These are phyloP conservation scores for Pezicula neosporulosa DNA, from an alignment of 2,329 filamentous ascomycete species.

Conservation along the genomic window DNA sequence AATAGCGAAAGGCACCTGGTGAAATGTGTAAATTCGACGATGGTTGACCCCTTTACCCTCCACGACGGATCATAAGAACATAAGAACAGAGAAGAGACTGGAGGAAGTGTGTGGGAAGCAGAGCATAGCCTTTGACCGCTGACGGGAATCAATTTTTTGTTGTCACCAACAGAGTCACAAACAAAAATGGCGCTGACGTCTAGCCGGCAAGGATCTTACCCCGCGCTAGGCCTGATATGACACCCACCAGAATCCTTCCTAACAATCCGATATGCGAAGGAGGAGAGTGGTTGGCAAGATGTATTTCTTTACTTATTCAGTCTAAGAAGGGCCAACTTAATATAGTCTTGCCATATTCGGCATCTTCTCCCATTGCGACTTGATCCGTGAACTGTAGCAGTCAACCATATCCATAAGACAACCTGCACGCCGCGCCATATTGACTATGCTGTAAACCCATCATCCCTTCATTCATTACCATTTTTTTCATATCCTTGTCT, in stretches of 20 bases:
- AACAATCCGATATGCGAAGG: no score
- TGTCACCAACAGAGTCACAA: background rate
- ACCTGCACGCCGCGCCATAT: conserved; percentile 22
- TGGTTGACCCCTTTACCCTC: no score
- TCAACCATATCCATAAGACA: conserved; percentile 26
- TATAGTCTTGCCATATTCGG: no score
- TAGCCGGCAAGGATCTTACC: conserved; percentile 7
- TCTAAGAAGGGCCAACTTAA: no score
- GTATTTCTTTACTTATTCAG: no score
- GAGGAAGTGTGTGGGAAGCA: background rate
- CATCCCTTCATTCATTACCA: conserved; percentile 23
- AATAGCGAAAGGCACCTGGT: background rate
- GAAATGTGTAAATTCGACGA: background rate
- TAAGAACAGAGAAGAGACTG: background rate
- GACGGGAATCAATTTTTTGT: background rate
- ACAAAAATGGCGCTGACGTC: background rate
- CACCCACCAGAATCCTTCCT: no score
- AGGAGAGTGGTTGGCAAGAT: no score
- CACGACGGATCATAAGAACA: no score
- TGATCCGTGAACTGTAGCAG: background rate
- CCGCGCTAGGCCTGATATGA: conserved; percentile 16
- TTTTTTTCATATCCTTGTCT: conserved; percentile 22
- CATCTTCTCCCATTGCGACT: background rate
- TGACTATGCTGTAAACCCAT: conserved; percentile 22
- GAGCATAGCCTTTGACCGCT: no score